Evolutionary conservation across 805 yeast genomes (phyloP).

Genomic region (Babjeviella inositovora): DNA sequence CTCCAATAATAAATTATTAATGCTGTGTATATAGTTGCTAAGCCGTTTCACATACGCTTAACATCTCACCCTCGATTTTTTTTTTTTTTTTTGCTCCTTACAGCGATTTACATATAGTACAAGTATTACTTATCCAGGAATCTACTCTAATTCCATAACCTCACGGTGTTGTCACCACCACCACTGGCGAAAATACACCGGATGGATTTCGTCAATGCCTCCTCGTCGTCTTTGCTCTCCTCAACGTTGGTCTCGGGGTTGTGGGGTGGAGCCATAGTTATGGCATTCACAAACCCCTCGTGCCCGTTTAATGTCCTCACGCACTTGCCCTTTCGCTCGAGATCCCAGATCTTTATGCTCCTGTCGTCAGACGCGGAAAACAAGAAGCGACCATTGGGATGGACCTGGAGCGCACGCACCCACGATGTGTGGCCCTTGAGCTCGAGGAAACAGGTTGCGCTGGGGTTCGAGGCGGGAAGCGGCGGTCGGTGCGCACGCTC

Average conservation of each 20-base stretch:
- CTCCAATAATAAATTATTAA: too few relatives aligned
- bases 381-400: constrained; percentile 61
- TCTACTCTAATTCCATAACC: constrained; percentile 34
- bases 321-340: constrained; percentile 20
- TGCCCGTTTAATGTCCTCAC: constrained; percentile 41
- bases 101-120: too few relatives aligned
- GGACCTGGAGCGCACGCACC: constrained; percentile 57
- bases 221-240: constrained; percentile 9
- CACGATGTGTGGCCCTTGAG: constrained; percentile 73
- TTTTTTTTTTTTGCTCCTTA: too few relatives aligned
- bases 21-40: too few relatives aligned
- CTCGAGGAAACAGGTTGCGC: constrained; percentile 40
- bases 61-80: too few relatives aligned
- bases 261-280: constrained; percentile 35
- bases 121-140: too few relatives aligned
- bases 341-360: constrained; percentile 66
- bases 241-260: constrained; percentile 8
- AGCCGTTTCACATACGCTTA: too few relatives aligned
- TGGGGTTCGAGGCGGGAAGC: constrained; percentile 40
- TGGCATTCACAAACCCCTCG: constrained; percentile 59
- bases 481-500: constrained; percentile 38
- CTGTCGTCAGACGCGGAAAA: constrained; percentile 72
- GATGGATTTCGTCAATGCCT: constrained; percentile 24
- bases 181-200: constrained; percentile 54
- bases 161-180: constrained; percentile 37